phyloP scores from a whole-genome alignment of 176 grass and related monocot genomes.

The Carex littledalei region DNA sequence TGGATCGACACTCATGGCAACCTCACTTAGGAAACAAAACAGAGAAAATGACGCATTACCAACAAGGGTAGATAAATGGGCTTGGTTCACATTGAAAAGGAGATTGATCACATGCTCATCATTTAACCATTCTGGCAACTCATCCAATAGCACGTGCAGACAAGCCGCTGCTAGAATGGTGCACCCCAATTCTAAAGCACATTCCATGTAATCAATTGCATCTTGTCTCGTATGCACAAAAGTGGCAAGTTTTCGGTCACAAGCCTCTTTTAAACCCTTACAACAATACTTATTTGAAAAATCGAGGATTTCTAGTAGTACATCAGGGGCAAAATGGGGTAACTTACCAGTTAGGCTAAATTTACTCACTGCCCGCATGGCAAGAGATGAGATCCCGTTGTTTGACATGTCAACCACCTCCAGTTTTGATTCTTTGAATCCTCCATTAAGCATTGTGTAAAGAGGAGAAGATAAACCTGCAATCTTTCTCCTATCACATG shows the following conservation, averaged over 20 bases:
- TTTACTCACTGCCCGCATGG: conserved; percentile 70
- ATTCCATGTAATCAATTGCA: conserved; percentile 96
- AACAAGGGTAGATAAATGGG: conserved; percentile 67
- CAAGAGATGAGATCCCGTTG: conserved; percentile 77
- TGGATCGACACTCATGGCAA: conserved; percentile 53
- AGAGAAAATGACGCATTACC: conserved; percentile 78
- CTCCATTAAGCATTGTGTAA: conserved; percentile 89
- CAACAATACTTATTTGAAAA: conserved; percentile 98
- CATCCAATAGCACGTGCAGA: conserved; percentile 76
- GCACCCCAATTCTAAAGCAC: conserved; percentile 75
- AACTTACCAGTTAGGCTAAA: conserved; percentile 74
- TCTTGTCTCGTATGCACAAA: conserved; percentile 82
- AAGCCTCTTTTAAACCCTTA: conserved; percentile 89
- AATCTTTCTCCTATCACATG: conserved; percentile 75
- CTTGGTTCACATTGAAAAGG: conserved; percentile 62
- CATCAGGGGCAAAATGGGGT: conserved; percentile 64
- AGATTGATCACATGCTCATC: conserved; percentile 78
- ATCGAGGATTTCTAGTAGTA: conserved; percentile 80
- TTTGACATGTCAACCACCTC: conserved; percentile 86
- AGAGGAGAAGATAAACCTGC: conserved; percentile 73
- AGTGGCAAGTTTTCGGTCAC: conserved; percentile 81
- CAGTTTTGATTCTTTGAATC: conserved; percentile 75
- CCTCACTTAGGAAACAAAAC: conserved; percentile 89
- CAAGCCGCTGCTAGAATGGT: conserved; percentile 85
- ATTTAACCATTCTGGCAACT: conserved; percentile 77